Evolutionary conservation across 148 eudicot genomes (phyloP).

Genomic region (Fagopyrum homotropicum): DNA sequence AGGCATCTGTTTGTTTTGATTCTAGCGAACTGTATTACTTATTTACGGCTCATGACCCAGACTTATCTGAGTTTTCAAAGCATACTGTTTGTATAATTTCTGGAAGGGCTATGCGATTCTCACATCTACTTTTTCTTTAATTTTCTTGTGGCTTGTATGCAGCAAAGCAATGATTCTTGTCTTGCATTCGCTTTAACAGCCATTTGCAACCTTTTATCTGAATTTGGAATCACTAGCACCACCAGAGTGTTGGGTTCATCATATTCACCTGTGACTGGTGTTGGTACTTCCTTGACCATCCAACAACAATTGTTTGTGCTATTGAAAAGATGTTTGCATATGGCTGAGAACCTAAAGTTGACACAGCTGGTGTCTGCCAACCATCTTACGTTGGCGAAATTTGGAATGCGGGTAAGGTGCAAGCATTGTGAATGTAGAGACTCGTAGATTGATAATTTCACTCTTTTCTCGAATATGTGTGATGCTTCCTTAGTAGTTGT

Average conservation of each 20-base stretch:
- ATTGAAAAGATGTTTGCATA: constrained; percentile 64
- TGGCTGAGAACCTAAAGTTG: constrained; percentile 75
- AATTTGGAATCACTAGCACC: constrained; percentile 61
- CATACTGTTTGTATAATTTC: background rate
- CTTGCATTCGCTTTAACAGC: constrained; percentile 88
- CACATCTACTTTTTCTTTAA: background rate
- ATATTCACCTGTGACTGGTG: constrained; percentile 53
- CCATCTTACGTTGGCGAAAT: constrained; percentile 84
- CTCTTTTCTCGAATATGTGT: background rate
- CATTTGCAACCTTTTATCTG: constrained; percentile 78
- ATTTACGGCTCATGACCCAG: background rate
- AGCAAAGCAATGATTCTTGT: constrained; percentile 82
- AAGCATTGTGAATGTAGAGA: background rate
- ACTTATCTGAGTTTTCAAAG: background rate
- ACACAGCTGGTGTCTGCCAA: constrained; percentile 67
- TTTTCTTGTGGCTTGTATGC: constrained; percentile 29
- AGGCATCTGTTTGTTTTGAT: background rate
- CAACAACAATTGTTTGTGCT: constrained; percentile 86
- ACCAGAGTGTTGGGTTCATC: constrained; percentile 79
- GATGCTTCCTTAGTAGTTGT: background rate
- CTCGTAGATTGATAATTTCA: background rate
- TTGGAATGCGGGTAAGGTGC: constrained; percentile 58
- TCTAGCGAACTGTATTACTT: background rate
- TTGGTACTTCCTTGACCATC: constrained; percentile 57
- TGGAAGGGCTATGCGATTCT: background rate